Evolutionary conservation across 1,284 basidiomycete genomes (phyloP).

Genomic region (Ustilago esculenta): DNA sequence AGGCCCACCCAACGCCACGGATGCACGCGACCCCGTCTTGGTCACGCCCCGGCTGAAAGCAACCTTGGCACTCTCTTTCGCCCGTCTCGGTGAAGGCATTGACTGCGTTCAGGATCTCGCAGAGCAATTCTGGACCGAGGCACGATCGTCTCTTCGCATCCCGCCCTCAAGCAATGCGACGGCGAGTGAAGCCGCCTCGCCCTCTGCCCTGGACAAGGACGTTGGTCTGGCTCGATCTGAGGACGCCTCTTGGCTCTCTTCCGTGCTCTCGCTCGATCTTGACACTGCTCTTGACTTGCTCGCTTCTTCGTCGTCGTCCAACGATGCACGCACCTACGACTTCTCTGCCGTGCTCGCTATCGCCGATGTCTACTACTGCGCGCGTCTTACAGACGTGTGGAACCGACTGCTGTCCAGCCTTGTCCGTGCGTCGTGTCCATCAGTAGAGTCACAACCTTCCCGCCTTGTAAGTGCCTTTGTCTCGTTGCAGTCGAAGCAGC

Average conservation of each 20-base stretch:
- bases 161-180: neutral
- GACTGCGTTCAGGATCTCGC: constrained; percentile 34
- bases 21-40: constrained; percentile 16
- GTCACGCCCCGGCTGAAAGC: constrained; percentile 27
- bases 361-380: constrained; percentile 51
- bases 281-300: constrained; percentile 45
- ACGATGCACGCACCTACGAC: constrained; percentile 9
- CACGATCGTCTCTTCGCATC: constrained; percentile 20
- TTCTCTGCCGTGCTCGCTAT: constrained; percentile 51
- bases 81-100: constrained; percentile 42
- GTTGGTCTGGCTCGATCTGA: constrained; percentile 12
- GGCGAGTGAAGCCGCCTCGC: neutral
- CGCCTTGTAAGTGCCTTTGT: constrained; percentile 18
- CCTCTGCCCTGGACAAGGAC: constrained; percentile 21
- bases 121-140: constrained; percentile 39
- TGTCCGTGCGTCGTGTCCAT: constrained; percentile 46
- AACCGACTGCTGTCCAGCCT: constrained; percentile 48
- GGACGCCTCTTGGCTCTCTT: constrained; percentile 47
- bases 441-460: constrained; percentile 5
- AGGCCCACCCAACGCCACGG: neutral
- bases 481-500: constrained; percentile 28
- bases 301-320: constrained; percentile 10
- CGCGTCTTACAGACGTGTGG: constrained; percentile 53
- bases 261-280: constrained; percentile 48
- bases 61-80: constrained; percentile 49